Percentiles rank a stretch among this genome's conserved stretches.
Evolutionary conservation across 2,329 filamentous ascomycete species (phyloP).

Genomic region (Neospermospora avenae): DNA sequence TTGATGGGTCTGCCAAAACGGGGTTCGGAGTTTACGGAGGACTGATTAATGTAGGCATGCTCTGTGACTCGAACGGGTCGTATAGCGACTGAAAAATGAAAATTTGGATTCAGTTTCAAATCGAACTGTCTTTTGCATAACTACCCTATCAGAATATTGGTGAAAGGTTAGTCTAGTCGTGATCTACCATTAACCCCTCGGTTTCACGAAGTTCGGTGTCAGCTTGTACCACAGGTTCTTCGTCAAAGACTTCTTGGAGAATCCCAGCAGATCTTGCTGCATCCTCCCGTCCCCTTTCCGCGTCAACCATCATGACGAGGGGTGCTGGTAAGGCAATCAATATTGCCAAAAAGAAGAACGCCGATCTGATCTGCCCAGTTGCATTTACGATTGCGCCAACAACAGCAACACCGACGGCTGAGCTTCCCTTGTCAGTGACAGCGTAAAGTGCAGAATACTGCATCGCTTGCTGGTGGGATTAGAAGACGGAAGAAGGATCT

Average conservation of each 20-base stretch:
- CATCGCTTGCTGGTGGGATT: constrained; percentile 89
- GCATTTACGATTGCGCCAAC: constrained; percentile 88
- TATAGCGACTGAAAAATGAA: neutral
- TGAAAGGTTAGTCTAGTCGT: constrained; percentile 14
- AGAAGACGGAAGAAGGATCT: constrained; percentile 87
- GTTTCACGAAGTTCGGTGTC: constrained; percentile 13
- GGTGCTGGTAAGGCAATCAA: constrained; percentile 80
- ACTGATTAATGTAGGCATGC: neutral
- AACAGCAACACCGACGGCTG: constrained; percentile 88
- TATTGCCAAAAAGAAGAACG: constrained; percentile 85
- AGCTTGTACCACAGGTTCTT: constrained; percentile 1
- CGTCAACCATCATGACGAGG: constrained; percentile 79
- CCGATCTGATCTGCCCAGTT: constrained; percentile 73
- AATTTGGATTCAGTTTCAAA: neutral
- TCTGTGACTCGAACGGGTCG: neutral
- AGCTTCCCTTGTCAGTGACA: constrained; percentile 95
- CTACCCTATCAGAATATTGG: neutral
- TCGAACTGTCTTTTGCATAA: neutral
- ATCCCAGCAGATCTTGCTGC: constrained; percentile 57
- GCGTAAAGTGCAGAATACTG: constrained; percentile 95
- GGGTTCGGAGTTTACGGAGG: neutral
- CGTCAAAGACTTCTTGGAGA: constrained; percentile 6
- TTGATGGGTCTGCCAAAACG: neutral
- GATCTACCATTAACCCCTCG: constrained; percentile 25
- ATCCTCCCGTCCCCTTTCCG: constrained; percentile 70